phyloP scores from a whole-genome alignment of 805 yeast genomes.

The Candida germanica region DNA sequence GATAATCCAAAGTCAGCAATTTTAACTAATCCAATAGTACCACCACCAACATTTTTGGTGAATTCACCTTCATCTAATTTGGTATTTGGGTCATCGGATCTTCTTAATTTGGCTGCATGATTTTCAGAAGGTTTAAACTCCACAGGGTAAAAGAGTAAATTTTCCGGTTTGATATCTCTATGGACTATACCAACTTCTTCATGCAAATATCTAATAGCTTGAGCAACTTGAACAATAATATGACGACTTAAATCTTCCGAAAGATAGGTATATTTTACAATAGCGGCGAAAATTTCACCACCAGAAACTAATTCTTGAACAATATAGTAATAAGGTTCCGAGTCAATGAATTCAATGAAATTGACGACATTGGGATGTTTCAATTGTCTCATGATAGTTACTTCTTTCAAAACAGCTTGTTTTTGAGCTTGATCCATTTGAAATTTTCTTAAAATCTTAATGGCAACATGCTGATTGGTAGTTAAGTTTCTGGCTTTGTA shows the following conservation, averaged over 20 bases:
- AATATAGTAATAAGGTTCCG: constrained; percentile 58
- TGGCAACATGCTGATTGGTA: constrained; percentile 45
- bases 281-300: constrained; percentile 71
- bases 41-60: constrained; percentile 79
- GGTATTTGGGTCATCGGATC: constrained; percentile 63
- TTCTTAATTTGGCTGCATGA: constrained; percentile 42
- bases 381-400: constrained; percentile 67
- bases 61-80: constrained; percentile 89
- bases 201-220: constrained; percentile 67
- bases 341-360: constrained; percentile 65
- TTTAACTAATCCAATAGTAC: constrained; percentile 85
- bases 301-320: constrained; percentile 73
- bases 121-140: constrained; percentile 44
- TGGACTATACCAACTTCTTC: constrained; percentile 75
- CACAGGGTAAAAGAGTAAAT: constrained; percentile 62
- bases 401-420: constrained; percentile 76
- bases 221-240: constrained; percentile 59
- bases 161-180: constrained; percentile 82
- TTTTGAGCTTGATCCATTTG: constrained; percentile 61
- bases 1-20: constrained; percentile 95
- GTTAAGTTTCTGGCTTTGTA: constrained; percentile 51
- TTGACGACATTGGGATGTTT: constrained; percentile 62
- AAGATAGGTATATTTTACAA: constrained; percentile 64
- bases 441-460: constrained; percentile 64
- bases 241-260: constrained; percentile 64